Percentiles rank a stretch among this genome's conserved stretches.
Conservation (phyloP, 306 rosid species). For the Spatholobus suberectus region DNA sequence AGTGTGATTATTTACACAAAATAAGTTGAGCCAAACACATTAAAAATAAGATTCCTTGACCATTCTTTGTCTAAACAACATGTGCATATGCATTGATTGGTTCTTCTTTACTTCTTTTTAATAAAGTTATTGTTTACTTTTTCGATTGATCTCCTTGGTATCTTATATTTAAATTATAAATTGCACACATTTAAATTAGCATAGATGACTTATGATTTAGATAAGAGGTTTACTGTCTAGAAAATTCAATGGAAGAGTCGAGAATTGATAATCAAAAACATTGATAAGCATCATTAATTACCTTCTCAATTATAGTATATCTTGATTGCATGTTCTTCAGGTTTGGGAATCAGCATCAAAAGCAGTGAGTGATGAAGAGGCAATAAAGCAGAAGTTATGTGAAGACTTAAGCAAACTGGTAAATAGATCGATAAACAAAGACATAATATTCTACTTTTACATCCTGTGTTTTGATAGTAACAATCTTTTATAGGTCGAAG, state of each 20-base stretch:
- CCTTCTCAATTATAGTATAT: slow-evolving; percentile 11
- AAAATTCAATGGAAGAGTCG: slow-evolving; percentile 12
- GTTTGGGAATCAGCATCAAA: slow-evolving; percentile 79
- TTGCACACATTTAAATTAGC: neutral
- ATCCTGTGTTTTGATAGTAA: slow-evolving; percentile 42
- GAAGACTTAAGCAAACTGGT: slow-evolving; percentile 90
- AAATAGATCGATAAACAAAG: slow-evolving; percentile 25
- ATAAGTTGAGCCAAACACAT: neutral
- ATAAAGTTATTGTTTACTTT: neutral
- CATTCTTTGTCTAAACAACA: slow-evolving; percentile 21
- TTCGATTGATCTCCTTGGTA: neutral
- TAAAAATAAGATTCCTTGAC: neutral
- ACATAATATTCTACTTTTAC: slow-evolving; percentile 27
- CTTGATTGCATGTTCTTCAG: slow-evolving; percentile 48
- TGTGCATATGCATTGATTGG: neutral
- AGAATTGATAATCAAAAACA: slow-evolving; percentile 2
- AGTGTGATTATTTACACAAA: neutral
- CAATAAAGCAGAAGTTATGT: slow-evolving; percentile 77
- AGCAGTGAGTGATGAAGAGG: slow-evolving; percentile 82
- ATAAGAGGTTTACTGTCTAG: neutral
- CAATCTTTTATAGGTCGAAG: slow-evolving; percentile 71
- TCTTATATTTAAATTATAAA: neutral
- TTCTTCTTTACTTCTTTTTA: slow-evolving; percentile 5
- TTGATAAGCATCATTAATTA: neutral
- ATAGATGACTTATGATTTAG: neutral